Evolutionary conservation across 164 flowering plant genomes (phyloP).

Genomic region (Aristolochia californica): DNA sequence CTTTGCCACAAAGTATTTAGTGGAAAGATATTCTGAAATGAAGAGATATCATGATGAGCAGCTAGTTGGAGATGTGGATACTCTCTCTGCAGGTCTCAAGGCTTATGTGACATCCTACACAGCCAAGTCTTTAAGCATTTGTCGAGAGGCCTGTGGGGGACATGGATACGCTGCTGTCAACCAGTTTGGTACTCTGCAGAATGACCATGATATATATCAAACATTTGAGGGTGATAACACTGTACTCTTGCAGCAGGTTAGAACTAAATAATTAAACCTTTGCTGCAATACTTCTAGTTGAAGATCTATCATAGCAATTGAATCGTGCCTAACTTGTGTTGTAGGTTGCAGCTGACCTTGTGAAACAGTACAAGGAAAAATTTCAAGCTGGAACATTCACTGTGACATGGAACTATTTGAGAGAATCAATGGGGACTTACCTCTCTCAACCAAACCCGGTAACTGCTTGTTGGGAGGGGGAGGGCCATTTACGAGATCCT

Average conservation of each 20-base stretch:
- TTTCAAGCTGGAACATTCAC: slow-evolving; percentile 82
- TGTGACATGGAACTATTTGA: slow-evolving; percentile 89
- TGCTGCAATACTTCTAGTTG: too few relatives aligned
- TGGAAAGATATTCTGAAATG: slow-evolving; percentile 84
- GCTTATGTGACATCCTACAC: slow-evolving; percentile 85
- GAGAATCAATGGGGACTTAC: slow-evolving; percentile 84
- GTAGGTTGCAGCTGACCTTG: slow-evolving; percentile 78
- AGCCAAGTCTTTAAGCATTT: slow-evolving; percentile 68
- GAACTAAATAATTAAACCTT: background rate
- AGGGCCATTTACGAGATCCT: slow-evolving; percentile 82
- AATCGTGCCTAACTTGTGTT: background rate
- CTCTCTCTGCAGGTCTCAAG: slow-evolving; percentile 87
- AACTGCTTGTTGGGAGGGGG: slow-evolving; percentile 90
- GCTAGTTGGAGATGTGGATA: slow-evolving; percentile 74
- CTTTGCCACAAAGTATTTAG: slow-evolving; percentile 61
- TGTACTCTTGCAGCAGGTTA: slow-evolving; percentile 92
- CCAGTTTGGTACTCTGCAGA: slow-evolving; percentile 77
- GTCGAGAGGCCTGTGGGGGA: slow-evolving; percentile 96
- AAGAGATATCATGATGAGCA: slow-evolving; percentile 77
- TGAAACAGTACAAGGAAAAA: slow-evolving; percentile 84
- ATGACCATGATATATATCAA: slow-evolving; percentile 96
- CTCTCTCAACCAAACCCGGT: slow-evolving; percentile 95
- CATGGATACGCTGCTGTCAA: slow-evolving; percentile 98
- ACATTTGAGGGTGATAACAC: slow-evolving; percentile 99
- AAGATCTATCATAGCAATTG: background rate